Conservation (phyloP, 371 early-diverging fungal genomes). For the Rhizomucor miehei region DNA sequence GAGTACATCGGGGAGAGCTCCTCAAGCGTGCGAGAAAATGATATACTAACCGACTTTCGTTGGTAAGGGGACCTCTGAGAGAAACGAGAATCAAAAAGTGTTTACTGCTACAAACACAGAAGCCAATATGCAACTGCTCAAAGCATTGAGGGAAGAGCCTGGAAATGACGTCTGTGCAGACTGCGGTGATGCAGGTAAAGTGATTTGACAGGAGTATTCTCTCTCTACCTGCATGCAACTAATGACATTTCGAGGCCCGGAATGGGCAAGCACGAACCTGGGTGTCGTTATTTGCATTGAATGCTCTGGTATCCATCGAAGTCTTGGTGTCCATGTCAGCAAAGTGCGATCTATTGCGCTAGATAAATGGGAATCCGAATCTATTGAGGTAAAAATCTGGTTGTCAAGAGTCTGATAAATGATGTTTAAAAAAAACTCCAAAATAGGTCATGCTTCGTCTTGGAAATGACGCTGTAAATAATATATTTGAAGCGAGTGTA, state of each 20-base stretch:
- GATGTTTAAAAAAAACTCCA: no score
- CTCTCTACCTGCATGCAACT: background rate
- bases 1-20: no score
- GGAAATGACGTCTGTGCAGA: constrained; percentile 83
- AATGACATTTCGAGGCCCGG: constrained; percentile 47
- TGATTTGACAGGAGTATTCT: background rate
- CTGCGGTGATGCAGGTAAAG: constrained; percentile 54
- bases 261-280: constrained; percentile 93
- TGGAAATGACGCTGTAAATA: constrained; percentile 77
- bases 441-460: constrained; percentile 71
- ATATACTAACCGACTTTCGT: no score
- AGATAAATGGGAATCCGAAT: constrained; percentile 88
- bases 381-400: constrained; percentile 50
- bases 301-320: constrained; percentile 97
- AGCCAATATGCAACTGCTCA: constrained; percentile 17
- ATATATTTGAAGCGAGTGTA: constrained; percentile 64
- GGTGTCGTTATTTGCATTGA: constrained; percentile 95
- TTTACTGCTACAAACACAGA: constrained; percentile 6
- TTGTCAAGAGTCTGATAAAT: background rate
- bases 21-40: no score
- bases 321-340: constrained; percentile 90
- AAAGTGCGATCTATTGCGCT: constrained; percentile 84
- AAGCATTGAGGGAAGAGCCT: constrained; percentile 35
- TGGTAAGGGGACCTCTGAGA: no score
- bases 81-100: constrained; percentile 4